Evolutionary conservation across 805 yeast genomes (phyloP).

Genomic region (Hanseniaspora lindneri): DNA sequence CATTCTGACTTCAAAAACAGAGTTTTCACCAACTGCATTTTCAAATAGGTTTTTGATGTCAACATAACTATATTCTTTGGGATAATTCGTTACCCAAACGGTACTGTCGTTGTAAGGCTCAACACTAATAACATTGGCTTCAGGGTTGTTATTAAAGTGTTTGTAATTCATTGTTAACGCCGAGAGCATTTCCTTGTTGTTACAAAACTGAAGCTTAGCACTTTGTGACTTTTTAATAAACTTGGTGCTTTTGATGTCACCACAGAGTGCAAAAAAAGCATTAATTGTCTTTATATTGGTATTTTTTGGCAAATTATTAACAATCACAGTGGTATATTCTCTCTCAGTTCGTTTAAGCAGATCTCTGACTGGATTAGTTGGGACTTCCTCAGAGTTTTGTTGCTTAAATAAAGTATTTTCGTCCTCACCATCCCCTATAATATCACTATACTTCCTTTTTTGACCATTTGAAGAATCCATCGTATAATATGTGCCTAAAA

Average conservation of each 20-base stretch:
- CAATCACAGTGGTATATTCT: constrained; percentile 49
- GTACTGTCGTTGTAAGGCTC: constrained; percentile 38
- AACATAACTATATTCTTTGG: constrained; percentile 38
- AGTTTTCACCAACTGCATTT: constrained; percentile 26
- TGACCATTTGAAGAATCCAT: too few species aligned
- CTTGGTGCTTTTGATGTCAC: constrained; percentile 35
- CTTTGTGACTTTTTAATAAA: constrained; percentile 21
- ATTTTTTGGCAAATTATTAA: constrained; percentile 36
- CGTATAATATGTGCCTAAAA: too few species aligned
- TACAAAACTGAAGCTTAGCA: constrained; percentile 51
- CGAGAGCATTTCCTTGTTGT: constrained; percentile 37
- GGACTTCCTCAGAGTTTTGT: too few species aligned
- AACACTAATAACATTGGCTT: constrained; percentile 36
- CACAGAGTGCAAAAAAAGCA: constrained; percentile 49
- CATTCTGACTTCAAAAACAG: constrained; percentile 41
- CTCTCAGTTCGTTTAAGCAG: constrained; percentile 28
- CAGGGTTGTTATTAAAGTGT: constrained; percentile 25
- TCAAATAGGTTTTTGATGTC: constrained; percentile 35
- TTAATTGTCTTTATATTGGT: constrained; percentile 32
- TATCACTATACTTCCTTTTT: too few species aligned
- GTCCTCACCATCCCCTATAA: too few species aligned
- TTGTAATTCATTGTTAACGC: constrained; percentile 53
- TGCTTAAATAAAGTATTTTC: too few species aligned
- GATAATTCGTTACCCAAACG: constrained; percentile 64
- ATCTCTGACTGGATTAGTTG: background rate